A percentile compares a stretch with the other conserved stretches of the same genome.
These are phyloP conservation scores for Bipolaris zeicola DNA, from an alignment of 2,329 filamentous ascomycete species.

Conservation along the genomic window DNA sequence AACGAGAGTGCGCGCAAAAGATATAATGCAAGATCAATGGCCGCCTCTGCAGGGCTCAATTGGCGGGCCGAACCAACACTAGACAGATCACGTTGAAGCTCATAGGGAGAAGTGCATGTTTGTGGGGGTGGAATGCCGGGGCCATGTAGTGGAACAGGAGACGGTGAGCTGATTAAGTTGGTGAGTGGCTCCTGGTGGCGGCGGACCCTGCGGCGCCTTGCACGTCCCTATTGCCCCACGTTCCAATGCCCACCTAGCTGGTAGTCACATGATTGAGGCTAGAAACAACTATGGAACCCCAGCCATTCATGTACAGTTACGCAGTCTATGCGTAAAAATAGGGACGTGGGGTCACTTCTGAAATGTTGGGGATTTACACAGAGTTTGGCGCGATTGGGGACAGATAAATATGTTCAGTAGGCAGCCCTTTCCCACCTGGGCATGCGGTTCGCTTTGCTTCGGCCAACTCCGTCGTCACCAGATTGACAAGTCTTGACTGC, in stretches of 20 bases:
- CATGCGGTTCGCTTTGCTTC: slow-evolving; percentile 14
- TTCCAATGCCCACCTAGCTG: slow-evolving; percentile 1
- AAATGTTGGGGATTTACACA: background rate
- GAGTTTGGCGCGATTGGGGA: background rate
- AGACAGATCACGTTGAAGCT: slow-evolving; percentile 10
- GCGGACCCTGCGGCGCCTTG: slow-evolving; percentile 12
- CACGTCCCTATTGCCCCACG: slow-evolving; percentile 13
- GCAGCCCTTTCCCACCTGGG: slow-evolving; percentile 13
- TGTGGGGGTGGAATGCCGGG: slow-evolving; percentile 1
- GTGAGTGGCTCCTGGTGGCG: slow-evolving; percentile 2
- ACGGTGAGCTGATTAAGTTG: slow-evolving; percentile 25
- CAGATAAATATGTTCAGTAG: slow-evolving; percentile 1
- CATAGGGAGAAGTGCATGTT: background rate
- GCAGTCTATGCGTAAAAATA: background rate
- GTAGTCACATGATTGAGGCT: slow-evolving; percentile 2
- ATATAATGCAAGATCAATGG: background rate
- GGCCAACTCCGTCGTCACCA: slow-evolving; percentile 38
- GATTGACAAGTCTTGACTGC: slow-evolving; percentile 27
- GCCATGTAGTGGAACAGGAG: slow-evolving; percentile 16
- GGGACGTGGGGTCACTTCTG: background rate
- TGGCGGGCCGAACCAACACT: background rate
- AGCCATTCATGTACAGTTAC: background rate
- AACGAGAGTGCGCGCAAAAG: slow-evolving; percentile 4
- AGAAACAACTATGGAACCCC: background rate
- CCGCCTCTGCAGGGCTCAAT: background rate